Conservation (phyloP, 148 eudicot genomes). For the Heliamphora exappendiculata region DNA sequence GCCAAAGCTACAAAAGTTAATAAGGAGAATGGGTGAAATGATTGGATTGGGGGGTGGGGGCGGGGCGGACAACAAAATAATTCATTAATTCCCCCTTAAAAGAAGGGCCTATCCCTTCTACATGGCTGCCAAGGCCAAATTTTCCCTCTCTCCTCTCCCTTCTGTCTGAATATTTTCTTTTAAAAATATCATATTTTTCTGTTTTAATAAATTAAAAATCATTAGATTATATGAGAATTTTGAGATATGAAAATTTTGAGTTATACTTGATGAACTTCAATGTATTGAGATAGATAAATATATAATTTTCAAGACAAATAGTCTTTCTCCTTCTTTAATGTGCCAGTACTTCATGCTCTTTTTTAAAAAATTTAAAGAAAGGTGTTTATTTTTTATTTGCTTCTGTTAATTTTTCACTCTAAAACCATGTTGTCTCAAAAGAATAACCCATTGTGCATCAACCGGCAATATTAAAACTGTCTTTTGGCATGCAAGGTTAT, state of each 20-base stretch:
- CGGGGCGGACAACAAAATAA: too few relatives aligned
- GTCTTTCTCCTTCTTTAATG: not conserved
- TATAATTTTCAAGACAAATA: too few relatives aligned
- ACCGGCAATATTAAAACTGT: not conserved
- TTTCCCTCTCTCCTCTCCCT: not conserved
- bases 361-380: too few relatives aligned
- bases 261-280: too few relatives aligned
- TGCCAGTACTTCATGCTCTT: too few relatives aligned
- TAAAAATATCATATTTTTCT: too few relatives aligned
- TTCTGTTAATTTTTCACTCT: not conserved
- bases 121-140: not conserved
- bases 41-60: not conserved
- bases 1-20: too few relatives aligned
- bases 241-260: too few relatives aligned
- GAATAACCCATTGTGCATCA: slow-evolving; percentile 8
- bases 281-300: too few relatives aligned
- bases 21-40: not conserved
- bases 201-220: too few relatives aligned
- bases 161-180: too few relatives aligned
- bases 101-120: not conserved
- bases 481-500: slow-evolving; percentile 12
- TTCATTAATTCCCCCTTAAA: slow-evolving; percentile 2
- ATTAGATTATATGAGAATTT: too few relatives aligned
- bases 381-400: not conserved
- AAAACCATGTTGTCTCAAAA: slow-evolving; percentile 10